phyloP scores from a whole-genome alignment of 2,329 filamentous ascomycete species.

The Neoascochyta sp. region DNA sequence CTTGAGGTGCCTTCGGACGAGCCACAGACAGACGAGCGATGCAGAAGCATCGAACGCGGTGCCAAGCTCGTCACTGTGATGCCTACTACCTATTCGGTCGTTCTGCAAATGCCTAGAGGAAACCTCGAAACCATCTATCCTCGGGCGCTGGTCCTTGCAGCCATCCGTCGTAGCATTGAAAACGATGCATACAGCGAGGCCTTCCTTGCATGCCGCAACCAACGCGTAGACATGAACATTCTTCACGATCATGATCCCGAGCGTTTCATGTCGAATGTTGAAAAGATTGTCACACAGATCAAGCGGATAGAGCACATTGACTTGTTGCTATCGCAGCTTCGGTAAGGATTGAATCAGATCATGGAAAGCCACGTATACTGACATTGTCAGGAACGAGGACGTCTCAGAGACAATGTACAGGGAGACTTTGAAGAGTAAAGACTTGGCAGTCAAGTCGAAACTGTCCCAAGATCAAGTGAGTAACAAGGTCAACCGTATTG shows the following conservation, averaged over 20 bases:
- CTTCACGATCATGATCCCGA: constrained; percentile 87
- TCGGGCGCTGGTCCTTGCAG: constrained; percentile 84
- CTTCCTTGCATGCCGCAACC: constrained; percentile 82
- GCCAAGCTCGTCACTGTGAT: constrained; percentile 83
- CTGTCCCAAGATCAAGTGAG: constrained; percentile 18
- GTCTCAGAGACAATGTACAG: constrained; percentile 92
- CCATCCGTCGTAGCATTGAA: constrained; percentile 78
- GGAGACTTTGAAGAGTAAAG: constrained; percentile 62
- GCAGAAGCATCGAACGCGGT: constrained; percentile 85
- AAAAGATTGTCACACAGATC: constrained; percentile 78
- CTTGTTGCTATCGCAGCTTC: constrained; percentile 81
- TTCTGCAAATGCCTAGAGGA: constrained; percentile 92
- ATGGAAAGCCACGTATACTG: constrained; percentile 2
- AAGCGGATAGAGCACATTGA: constrained; percentile 80
- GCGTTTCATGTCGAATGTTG: constrained; percentile 75
- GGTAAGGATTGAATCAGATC: constrained; percentile 48
- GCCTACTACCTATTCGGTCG: constrained; percentile 78
- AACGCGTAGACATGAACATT: constrained; percentile 97
- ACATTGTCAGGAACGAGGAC: constrained; percentile 66
- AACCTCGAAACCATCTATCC: constrained; percentile 96
- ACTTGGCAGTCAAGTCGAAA: constrained; percentile 14
- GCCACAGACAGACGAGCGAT: constrained; percentile 87
- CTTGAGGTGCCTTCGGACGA: constrained; percentile 83
- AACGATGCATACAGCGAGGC: constrained; percentile 76
- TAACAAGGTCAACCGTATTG: constrained; percentile 81